Percentiles rank a stretch among this genome's conserved stretches.
These are phyloP conservation scores for Claviceps arundinis DNA, from an alignment of 2,329 filamentous ascomycete genomes.

Conservation along the genomic window DNA sequence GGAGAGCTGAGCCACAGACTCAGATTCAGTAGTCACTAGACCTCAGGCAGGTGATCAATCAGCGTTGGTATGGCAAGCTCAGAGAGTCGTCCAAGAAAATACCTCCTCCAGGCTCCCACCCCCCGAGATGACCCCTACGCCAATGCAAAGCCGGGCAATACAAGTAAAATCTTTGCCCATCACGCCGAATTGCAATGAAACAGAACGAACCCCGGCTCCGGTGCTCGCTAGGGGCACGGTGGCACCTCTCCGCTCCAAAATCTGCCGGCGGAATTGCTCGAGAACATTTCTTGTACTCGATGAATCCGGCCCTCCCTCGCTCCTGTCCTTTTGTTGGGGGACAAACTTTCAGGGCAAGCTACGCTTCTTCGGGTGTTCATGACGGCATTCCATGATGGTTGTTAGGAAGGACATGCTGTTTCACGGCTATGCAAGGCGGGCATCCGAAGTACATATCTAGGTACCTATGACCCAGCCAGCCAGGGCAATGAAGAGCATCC, in stretches of 20 bases:
- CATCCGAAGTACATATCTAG: too few relatives aligned
- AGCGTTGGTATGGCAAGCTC: too few relatives aligned
- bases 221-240: too few relatives aligned
- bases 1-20: too few relatives aligned
- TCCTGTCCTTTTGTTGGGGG: conserved; percentile 30
- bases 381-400: conserved; percentile 19
- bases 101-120: too few relatives aligned
- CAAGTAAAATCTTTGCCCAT: conserved; percentile 14
- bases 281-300: conserved; percentile 35
- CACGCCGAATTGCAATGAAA: conserved; percentile 11
- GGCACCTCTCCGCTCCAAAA: conserved; percentile 12
- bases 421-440: too few relatives aligned
- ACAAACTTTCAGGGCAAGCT: conserved; percentile 28
- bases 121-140: conserved; percentile 32
- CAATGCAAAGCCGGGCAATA: conserved; percentile 35
- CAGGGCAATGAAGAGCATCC: too few relatives aligned
- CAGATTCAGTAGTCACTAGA: too few relatives aligned
- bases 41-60: too few relatives aligned
- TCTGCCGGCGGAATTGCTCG: conserved; percentile 40
- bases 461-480: too few relatives aligned
- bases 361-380: conserved; percentile 26
- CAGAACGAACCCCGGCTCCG: conserved; percentile 9
- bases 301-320: conserved; percentile 6
- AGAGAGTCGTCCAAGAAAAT: too few relatives aligned
- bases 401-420: too few relatives aligned